phyloP scores from a whole-genome alignment of 139 green algal species.

The Microglena sp. region DNA sequence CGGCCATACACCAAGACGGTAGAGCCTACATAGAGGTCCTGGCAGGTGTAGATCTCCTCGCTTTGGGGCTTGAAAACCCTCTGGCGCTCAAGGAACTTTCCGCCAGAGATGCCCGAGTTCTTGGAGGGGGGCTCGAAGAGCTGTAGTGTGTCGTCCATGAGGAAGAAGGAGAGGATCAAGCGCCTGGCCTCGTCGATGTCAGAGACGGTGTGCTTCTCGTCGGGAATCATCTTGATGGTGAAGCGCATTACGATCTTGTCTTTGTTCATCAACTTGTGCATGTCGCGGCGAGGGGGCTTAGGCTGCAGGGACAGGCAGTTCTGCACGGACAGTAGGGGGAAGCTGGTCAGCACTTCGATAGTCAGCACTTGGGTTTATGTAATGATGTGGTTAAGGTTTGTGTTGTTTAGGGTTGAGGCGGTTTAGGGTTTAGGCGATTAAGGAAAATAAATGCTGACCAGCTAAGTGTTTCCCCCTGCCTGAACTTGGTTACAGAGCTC shows the following conservation, averaged over 20 bases:
- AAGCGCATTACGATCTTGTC: conserved; percentile 79
- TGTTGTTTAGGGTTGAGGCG: too few relatives aligned
- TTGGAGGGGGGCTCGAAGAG: conserved; percentile 80
- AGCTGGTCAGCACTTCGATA: too few relatives aligned
- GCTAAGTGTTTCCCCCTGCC: too few relatives aligned
- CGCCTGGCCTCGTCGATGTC: conserved; percentile 36
- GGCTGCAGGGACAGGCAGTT: conserved; percentile 76
- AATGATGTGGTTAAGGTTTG: too few relatives aligned
- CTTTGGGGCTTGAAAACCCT: conserved; percentile 42
- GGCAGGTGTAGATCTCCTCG: conserved; percentile 60
- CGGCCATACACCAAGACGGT: conserved; percentile 60
- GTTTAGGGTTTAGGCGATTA: too few relatives aligned
- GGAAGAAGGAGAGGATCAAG: conserved; percentile 88
- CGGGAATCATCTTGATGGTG: conserved; percentile 35
- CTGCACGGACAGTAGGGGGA: too few relatives aligned
- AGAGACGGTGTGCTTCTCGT: conserved; percentile 34
- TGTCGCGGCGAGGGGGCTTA: conserved; percentile 64
- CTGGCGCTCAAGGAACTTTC: conserved; percentile 84
- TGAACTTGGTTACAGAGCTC: too few relatives aligned
- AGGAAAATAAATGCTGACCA: too few relatives aligned
- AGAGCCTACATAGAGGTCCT: conserved; percentile 72
- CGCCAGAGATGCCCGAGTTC: conserved; percentile 76
- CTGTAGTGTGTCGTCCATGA: conserved; percentile 74
- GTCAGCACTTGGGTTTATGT: too few relatives aligned
- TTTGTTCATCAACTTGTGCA: conserved; percentile 85